phyloP scores from a whole-genome alignment of 2,329 filamentous ascomycete genomes.

The Cyanodermella asteris region DNA sequence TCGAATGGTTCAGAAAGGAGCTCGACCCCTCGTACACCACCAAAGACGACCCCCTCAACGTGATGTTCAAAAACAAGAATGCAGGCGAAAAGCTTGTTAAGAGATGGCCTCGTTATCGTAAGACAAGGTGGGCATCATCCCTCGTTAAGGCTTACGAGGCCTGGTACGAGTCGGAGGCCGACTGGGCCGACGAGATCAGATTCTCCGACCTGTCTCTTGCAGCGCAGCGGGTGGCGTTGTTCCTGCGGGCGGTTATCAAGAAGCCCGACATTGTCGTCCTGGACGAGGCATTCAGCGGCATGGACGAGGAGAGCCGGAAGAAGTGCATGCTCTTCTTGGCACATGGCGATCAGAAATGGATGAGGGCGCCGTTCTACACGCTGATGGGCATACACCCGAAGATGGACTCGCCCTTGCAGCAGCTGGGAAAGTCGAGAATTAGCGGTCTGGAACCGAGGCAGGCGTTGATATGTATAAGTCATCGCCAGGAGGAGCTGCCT shows the following conservation, averaged over 20 bases:
- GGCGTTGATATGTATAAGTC: slow-evolving; percentile 78
- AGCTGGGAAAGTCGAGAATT: slow-evolving; percentile 15
- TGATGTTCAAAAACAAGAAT: too few species aligned
- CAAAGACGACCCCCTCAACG: not conserved
- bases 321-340: slow-evolving; percentile 69
- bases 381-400: slow-evolving; percentile 16
- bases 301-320: slow-evolving; percentile 62
- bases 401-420: slow-evolving; percentile 16
- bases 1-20: slow-evolving; percentile 60
- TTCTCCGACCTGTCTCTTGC: slow-evolving; percentile 63
- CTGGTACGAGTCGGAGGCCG: slow-evolving; percentile 10
- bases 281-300: slow-evolving; percentile 73
- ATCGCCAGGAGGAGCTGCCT: slow-evolving; percentile 77
- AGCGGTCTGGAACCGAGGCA: slow-evolving; percentile 46
- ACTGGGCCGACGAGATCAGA: slow-evolving; percentile 44
- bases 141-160: too few species aligned
- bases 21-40: slow-evolving; percentile 32
- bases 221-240: slow-evolving; percentile 64
- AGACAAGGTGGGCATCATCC: too few species aligned
- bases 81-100: too few species aligned
- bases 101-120: too few species aligned
- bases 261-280: slow-evolving; percentile 62
- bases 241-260: slow-evolving; percentile 63
- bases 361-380: slow-evolving; percentile 2
- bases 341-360: slow-evolving; percentile 32